These are phyloP conservation scores for Dissophora globulifera DNA, from an alignment of 192 early-diverging fungal species.

Conservation along the genomic window DNA sequence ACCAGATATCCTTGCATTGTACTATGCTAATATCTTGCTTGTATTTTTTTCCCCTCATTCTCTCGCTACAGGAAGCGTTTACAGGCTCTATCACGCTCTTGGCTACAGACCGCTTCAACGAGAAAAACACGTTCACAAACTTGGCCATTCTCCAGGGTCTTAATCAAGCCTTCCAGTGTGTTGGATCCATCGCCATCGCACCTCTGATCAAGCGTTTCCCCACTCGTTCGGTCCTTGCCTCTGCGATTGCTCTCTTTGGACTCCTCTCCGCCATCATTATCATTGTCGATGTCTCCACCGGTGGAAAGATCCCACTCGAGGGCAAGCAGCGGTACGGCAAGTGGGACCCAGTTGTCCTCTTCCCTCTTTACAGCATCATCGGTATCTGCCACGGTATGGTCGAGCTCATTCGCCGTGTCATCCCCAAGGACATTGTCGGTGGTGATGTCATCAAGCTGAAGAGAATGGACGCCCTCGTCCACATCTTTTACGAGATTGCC, in stretches of 20 bases:
- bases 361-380: conserved; percentile 59
- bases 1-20: not conserved
- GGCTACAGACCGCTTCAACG: conserved; percentile 17
- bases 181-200: conserved; percentile 62
- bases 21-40: no score
- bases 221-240: conserved; percentile 53
- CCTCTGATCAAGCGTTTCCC: conserved; percentile 61
- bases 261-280: conserved; percentile 57
- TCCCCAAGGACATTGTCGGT: conserved; percentile 69
- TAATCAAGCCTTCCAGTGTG: conserved; percentile 63
- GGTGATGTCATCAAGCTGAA: conserved; percentile 69
- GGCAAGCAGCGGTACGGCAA: conserved; percentile 32
- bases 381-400: conserved; percentile 67
- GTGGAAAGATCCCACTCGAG: conserved; percentile 43
- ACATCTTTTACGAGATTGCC: conserved; percentile 69
- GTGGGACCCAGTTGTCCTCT: conserved; percentile 54
- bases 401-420: conserved; percentile 69
- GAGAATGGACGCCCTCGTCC: conserved; percentile 67
- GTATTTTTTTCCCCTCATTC: not conserved
- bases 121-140: not conserved
- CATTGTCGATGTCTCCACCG: conserved; percentile 64
- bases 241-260: conserved; percentile 56
- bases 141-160: conserved; percentile 44
- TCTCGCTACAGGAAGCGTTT: conserved; percentile 24
- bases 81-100: conserved; percentile 39